Evolutionary conservation across 129 eudicot genomes (phyloP), one percentile per base, ranked within the genome.

Genomic region (Pulicaria dysenterica): DNA sequence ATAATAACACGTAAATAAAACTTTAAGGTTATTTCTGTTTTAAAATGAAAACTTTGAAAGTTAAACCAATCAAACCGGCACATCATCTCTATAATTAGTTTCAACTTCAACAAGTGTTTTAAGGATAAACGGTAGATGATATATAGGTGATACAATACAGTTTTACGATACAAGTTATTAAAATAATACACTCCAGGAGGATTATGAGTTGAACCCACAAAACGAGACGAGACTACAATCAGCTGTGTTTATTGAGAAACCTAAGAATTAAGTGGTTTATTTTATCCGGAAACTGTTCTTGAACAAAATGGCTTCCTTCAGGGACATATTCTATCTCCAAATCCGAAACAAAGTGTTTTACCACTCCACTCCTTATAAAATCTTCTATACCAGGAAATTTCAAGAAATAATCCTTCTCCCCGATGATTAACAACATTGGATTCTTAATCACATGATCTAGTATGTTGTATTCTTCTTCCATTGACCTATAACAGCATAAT

Each of bases 391-490:
- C 83, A 1, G 69, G 73, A 64, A 75, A 79, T 67, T 77, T 86
- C 57, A 86, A 58, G 68, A 68, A 77, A 43, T 83, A 86, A 60
- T 86, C 91, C 54, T 77, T 81, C 66, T 78, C 70, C 14, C 91
- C 88, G 72, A 86, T 46, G 53, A 86, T 75, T 17, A 86, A 41
- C 74, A 86, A 37, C 51, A 84, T 53, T 0, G 86, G 91, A 8
- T 45, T 79, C 73, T 59, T 64, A 15, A 86, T 70, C 54, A 75
- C 73, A 2, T 64, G 80, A 62, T 80, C 91, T 12, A 44, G 57
- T 9, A 81, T 61, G 58, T 67, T 41, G 15, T 83, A 86, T 58
- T 80, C 82, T 78, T 86, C 86, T 8, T 44, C 68, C 63, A 44
- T 38, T 8, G 83, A 67, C 80, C 88, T 81, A 56, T 47, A 69